Evolutionary conservation across 257 asterid genomes (phyloP).

Genomic region (Plectranthus barbatus): DNA sequence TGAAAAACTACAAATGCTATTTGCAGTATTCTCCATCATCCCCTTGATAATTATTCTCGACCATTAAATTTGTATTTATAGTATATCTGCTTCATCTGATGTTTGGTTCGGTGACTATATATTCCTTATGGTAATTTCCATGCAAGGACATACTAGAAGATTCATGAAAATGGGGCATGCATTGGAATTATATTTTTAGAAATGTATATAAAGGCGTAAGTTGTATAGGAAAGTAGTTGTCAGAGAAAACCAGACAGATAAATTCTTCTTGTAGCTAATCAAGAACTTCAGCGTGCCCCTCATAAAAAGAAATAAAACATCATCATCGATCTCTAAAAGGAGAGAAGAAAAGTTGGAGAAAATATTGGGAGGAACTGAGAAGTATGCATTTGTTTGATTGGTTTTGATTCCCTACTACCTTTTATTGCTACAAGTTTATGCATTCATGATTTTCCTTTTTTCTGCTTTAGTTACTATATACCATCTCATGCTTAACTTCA

Average conservation of each 20-base stretch:
- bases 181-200: not conserved
- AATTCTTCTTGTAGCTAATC: too few relatives aligned
- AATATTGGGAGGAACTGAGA: too few relatives aligned
- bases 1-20: not conserved
- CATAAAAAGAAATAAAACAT: too few relatives aligned
- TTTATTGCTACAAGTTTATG: too few relatives aligned
- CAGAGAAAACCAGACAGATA: too few relatives aligned
- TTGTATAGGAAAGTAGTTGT: not conserved
- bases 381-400: too few relatives aligned
- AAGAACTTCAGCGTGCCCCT: too few relatives aligned
- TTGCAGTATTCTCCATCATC: not conserved
- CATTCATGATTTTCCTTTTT: not conserved
- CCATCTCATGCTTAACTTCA: not conserved
- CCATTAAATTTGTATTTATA: not conserved
- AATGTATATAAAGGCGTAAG: not conserved
- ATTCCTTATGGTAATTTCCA: not conserved
- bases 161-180: not conserved
- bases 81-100: constrained; percentile 1
- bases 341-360: too few relatives aligned
- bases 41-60: not conserved
- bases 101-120: not conserved
- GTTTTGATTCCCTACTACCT: too few relatives aligned
- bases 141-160: not conserved
- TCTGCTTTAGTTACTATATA: not conserved
- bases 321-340: too few relatives aligned